phyloP scores from a whole-genome alignment of 768 basidiomycete species.

The Hypholoma sublateritium region DNA sequence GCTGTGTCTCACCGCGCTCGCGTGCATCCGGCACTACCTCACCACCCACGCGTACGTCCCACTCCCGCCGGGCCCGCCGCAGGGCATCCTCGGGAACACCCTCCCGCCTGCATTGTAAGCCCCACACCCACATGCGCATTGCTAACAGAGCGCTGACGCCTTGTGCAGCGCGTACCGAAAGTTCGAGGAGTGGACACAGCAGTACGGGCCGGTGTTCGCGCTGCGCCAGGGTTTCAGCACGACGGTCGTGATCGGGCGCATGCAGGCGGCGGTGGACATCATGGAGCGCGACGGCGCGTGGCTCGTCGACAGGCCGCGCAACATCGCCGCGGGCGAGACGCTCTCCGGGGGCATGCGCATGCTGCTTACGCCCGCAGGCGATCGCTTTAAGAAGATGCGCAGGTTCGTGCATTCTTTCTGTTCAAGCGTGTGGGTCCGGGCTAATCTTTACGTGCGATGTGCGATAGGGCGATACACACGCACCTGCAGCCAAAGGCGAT shows the following conservation, averaged over 20 bases:
- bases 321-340: constrained; percentile 59
- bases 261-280: constrained; percentile 60
- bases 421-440: neutral
- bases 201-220: constrained; percentile 62
- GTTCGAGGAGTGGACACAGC: constrained; percentile 59
- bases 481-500: constrained; percentile 57
- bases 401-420: constrained; percentile 34
- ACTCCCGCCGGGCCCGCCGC: constrained; percentile 45
- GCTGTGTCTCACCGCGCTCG: constrained; percentile 29
- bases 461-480: constrained; percentile 56
- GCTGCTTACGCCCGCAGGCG: constrained; percentile 54
- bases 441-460: neutral
- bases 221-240: constrained; percentile 48
- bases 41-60: constrained; percentile 20
- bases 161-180: constrained; percentile 42
- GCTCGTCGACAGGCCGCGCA: constrained; percentile 53
- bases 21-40: constrained; percentile 27
- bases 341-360: constrained; percentile 59
- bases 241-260: constrained; percentile 46
- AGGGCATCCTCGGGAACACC: constrained; percentile 38
- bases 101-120: constrained; percentile 43
- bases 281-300: constrained; percentile 66
- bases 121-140: neutral
- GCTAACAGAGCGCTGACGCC: neutral
- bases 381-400: constrained; percentile 60